Percentiles rank a stretch among this genome's conserved stretches.
Conservation (phyloP, 805 yeast genomes). For the Saturnispora zaruensis region DNA sequence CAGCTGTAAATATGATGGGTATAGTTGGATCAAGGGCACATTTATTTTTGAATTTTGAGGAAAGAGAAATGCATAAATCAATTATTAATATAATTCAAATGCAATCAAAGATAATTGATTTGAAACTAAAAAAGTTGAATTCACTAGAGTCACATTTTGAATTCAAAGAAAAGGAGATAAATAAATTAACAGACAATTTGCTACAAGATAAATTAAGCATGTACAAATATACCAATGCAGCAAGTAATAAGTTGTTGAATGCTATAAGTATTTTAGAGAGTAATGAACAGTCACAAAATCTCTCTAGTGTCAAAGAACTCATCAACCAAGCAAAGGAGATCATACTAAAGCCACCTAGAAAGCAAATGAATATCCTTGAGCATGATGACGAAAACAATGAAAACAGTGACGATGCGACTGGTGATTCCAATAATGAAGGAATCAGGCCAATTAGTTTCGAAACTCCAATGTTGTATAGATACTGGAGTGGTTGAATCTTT, state of each 20-base stretch:
- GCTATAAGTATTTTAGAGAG: slow-evolving; percentile 25
- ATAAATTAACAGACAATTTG: slow-evolving; percentile 57
- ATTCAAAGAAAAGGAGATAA: slow-evolving; percentile 49
- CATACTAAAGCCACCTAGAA: slow-evolving; percentile 26
- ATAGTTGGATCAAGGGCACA: slow-evolving; percentile 72
- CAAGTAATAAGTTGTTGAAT: slow-evolving; percentile 40
- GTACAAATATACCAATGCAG: slow-evolving; percentile 45
- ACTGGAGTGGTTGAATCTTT: slow-evolving; percentile 44
- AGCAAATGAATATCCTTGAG: slow-evolving; percentile 26
- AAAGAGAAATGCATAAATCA: slow-evolving; percentile 60
- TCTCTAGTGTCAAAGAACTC: slow-evolving; percentile 17
- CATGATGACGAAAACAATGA: slow-evolving; percentile 20
- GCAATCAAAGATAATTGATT: slow-evolving; percentile 53
- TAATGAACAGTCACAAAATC: slow-evolving; percentile 7
- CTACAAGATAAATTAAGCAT: slow-evolving; percentile 60
- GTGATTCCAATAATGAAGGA: slow-evolving; percentile 24
- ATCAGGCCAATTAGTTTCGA: slow-evolving; percentile 51
- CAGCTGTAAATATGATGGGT: slow-evolving; percentile 64
- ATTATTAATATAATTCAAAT: slow-evolving; percentile 51
- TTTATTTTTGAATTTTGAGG: slow-evolving; percentile 72
- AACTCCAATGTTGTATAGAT: slow-evolving; percentile 54
- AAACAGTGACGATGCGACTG: slow-evolving; percentile 15
- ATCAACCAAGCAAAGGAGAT: slow-evolving; percentile 24
- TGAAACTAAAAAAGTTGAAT: slow-evolving; percentile 51
- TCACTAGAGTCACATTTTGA: slow-evolving; percentile 60